Evolutionary conservation across 768 basidiomycete species (phyloP).

Genomic region (Auriculariales sp.): DNA sequence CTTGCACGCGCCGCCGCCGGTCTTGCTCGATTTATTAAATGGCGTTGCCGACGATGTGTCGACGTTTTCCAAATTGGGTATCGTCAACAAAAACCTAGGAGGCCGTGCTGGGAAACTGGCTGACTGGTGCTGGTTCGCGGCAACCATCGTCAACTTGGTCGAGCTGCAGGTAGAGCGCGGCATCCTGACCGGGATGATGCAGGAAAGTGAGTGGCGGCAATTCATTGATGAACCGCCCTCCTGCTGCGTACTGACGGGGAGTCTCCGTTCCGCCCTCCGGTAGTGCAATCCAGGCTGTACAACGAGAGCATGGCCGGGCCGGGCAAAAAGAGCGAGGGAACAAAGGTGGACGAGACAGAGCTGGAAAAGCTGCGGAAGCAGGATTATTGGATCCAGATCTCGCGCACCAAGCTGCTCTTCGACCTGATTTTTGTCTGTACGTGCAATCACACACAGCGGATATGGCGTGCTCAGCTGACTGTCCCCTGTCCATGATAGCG

Average conservation of each 20-base stretch:
- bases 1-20: constrained; percentile 68
- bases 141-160: constrained; percentile 66
- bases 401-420: constrained; percentile 61
- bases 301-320: constrained; percentile 53
- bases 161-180: constrained; percentile 72
- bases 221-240: background rate
- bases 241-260: no score
- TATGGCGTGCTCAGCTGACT: background rate
- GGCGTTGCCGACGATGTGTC: constrained; percentile 65
- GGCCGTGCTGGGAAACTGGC: constrained; percentile 59
- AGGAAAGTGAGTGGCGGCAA: constrained; percentile 32
- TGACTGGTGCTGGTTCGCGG: constrained; percentile 77
- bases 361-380: constrained; percentile 50
- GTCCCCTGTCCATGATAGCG: constrained; percentile 25
- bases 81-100: constrained; percentile 50
- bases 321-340: constrained; percentile 14
- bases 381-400: constrained; percentile 62
- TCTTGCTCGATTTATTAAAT: constrained; percentile 63
- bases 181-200: constrained; percentile 44
- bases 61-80: constrained; percentile 57
- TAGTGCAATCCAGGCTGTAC: constrained; percentile 63
- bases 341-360: constrained; percentile 55
- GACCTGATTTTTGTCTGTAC: constrained; percentile 80
- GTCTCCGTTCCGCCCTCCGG: constrained; percentile 4
- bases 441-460: constrained; percentile 9